phyloP scores from a whole-genome alignment of 176 grass and related monocot genomes.

The Triticum turgidum region DNA sequence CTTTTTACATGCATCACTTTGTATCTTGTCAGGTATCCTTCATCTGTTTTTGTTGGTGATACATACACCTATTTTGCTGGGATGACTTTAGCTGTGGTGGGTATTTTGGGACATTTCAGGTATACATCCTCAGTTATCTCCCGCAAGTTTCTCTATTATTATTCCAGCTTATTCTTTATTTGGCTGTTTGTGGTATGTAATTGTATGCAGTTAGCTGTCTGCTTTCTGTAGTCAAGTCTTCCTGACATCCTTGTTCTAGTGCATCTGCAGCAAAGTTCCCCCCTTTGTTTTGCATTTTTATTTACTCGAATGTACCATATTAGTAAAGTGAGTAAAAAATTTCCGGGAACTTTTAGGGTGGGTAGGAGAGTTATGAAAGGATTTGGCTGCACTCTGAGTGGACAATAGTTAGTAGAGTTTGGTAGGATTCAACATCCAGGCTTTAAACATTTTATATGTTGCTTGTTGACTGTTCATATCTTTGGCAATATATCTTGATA shows the following conservation, averaged over 20 bases:
- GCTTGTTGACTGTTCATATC: neutral
- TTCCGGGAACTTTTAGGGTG: neutral
- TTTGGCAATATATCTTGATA: constrained; percentile 1
- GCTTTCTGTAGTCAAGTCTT: neutral
- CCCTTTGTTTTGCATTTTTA: neutral
- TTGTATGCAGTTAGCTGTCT: neutral
- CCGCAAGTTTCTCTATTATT: neutral
- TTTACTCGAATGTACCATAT: neutral
- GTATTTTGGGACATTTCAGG: constrained; percentile 99
- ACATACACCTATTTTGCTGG: constrained; percentile 99
- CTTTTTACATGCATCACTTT: constrained; percentile 11
- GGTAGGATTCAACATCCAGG: neutral
- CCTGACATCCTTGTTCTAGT: neutral
- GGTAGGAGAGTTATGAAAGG: neutral
- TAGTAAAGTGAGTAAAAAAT: neutral
- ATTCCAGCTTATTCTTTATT: neutral
- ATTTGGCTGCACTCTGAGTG: neutral
- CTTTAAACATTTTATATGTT: neutral
- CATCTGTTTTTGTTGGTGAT: constrained; percentile 98
- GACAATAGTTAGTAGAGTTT: neutral
- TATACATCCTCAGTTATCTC: constrained; percentile 42
- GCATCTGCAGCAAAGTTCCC: neutral
- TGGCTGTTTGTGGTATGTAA: neutral
- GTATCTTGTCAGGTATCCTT: constrained; percentile 78
- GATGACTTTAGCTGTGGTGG: constrained; percentile 90